These are phyloP conservation scores for Beauveria pseudobassiana DNA, from an alignment of 2,329 filamentous ascomycete genomes.

Conservation along the genomic window DNA sequence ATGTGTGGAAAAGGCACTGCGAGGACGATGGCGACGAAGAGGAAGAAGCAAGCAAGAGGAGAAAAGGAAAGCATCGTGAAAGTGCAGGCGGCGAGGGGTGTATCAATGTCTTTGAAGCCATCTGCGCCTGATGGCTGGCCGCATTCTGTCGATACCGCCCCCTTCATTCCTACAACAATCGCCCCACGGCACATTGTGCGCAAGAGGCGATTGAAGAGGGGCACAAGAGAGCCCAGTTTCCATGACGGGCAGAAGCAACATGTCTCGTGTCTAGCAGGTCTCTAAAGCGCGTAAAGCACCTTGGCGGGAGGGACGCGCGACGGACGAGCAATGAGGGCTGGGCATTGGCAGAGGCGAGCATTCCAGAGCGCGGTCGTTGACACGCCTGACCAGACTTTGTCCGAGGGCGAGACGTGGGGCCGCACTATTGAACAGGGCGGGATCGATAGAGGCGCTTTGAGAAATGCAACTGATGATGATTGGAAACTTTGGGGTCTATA, in stretches of 20 bases:
- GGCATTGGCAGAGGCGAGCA: constrained; percentile 13
- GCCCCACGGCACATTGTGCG: constrained; percentile 9
- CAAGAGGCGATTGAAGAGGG: neutral
- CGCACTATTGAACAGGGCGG: constrained; percentile 8
- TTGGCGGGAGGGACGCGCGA: neutral
- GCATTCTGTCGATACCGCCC: constrained; percentile 21
- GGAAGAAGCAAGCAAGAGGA: constrained; percentile 11
- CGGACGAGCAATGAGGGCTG: constrained; percentile 7
- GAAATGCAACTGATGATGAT: constrained; percentile 4
- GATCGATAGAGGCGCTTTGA: neutral
- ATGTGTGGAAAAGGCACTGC: constrained; percentile 13
- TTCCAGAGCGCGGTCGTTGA: constrained; percentile 20
- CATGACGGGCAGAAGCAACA: constrained; percentile 26
- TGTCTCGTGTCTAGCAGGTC: constrained; percentile 20
- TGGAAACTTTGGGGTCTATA: neutral
- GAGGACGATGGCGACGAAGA: constrained; percentile 12
- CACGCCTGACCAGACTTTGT: constrained; percentile 6
- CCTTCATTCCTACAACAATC: constrained; percentile 31
- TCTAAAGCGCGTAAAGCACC: constrained; percentile 3
- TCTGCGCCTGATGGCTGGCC: constrained; percentile 23
- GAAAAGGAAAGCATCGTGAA: constrained; percentile 10
- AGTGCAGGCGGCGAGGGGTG: constrained; percentile 14
- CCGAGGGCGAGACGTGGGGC: constrained; percentile 19
- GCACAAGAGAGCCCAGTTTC: constrained; percentile 12
- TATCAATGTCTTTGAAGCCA: constrained; percentile 15